Evolutionary conservation across 495 filamentous ascomycete genomes (phyloP), one percentile per base, ranked within the genome.

Genomic region (Hypoxylon fragiforme): DNA sequence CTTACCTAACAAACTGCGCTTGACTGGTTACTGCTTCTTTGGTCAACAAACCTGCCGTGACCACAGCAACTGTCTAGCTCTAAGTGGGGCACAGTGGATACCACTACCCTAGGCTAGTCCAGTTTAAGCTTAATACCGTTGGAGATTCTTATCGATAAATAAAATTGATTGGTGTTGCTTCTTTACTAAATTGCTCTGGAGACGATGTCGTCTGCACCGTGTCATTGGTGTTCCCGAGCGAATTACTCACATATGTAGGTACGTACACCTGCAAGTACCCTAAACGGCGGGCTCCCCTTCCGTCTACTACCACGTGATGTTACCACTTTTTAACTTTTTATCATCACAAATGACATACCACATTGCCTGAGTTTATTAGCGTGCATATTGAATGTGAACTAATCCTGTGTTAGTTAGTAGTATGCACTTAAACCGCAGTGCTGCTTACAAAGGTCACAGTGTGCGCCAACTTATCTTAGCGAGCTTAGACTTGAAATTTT

Each of bases 31-130:
- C 24, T 28, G 24, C 4, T 28, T 45, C 3, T 18, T 57, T 22
- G 60, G 49, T 67, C 64, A 67, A 67, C 64, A 67, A 64, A 67
- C 57, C 26, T 12, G 20, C 42, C 42, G 64, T 64, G 57, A 43
- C 61, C 64, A 67, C 57, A 39, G 64, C 64, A 67, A 67, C 64
- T 31, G 53, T 50, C 52, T 51, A 35, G 32, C 14, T 44, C 9
- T 2, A 12, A 24, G 45, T 56, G 46, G 57, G 20, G 22, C 34
- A 12, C 11, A 21, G 14, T 15, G 42, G 31, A 3, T 3, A 15
- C 3, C 30, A 14, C n/a, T n/a, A n/a, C n/a, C n/a, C n/a, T n/a
- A 6, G 2, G 16, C 19, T 36, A 47, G 31, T 22, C 16, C 1
- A 3, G 3, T n/a, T 47, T 32, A 9, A 39, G 19, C 19, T 39